Conservation (phyloP, 352 stramenopile genomes). For the Globisporangium perplexum region DNA sequence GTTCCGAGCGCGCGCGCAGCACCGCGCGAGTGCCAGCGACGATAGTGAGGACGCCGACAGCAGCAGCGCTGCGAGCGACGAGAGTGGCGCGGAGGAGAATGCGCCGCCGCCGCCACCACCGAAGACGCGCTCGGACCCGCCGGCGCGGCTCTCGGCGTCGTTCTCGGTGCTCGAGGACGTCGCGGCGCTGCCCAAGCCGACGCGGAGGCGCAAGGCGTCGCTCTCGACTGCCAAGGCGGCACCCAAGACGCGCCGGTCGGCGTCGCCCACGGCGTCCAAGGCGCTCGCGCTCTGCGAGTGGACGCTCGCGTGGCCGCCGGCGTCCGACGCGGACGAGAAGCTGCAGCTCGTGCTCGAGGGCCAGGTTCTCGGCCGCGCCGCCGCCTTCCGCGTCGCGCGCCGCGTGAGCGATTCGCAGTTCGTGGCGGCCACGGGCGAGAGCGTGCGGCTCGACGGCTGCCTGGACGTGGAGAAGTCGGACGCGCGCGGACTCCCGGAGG, state of each 20-base stretch:
- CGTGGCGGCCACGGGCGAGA: conserved; percentile 28
- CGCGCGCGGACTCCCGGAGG: conserved; percentile 24
- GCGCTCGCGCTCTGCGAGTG: conserved; percentile 20
- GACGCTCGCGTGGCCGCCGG: conserved; percentile 24
- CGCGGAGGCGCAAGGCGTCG: neutral
- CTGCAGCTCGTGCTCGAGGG: conserved; percentile 33
- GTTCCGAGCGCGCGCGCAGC: conserved; percentile 4
- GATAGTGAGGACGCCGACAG: conserved; percentile 1
- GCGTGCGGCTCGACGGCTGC: conserved; percentile 32
- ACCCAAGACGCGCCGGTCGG: neutral
- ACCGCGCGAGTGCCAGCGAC: too few relatives aligned
- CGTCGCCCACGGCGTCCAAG: neutral
- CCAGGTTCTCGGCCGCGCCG: conserved; percentile 15
- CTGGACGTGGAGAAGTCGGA: conserved; percentile 32
- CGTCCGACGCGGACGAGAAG: conserved; percentile 7
- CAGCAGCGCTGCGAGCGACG: too few relatives aligned
- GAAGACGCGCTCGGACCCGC: conserved; percentile 2
- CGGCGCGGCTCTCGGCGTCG: conserved; percentile 5
- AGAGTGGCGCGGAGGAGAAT: too few relatives aligned
- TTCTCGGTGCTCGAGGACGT: conserved; percentile 11
- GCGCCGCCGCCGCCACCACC: neutral
- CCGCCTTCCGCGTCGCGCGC: conserved; percentile 32
- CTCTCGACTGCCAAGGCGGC: too few relatives aligned
- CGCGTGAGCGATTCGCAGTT: conserved; percentile 38
- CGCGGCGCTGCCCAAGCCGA: neutral